Conservation (phyloP, 331 rosid genomes). For the Quercus tomentella region DNA sequence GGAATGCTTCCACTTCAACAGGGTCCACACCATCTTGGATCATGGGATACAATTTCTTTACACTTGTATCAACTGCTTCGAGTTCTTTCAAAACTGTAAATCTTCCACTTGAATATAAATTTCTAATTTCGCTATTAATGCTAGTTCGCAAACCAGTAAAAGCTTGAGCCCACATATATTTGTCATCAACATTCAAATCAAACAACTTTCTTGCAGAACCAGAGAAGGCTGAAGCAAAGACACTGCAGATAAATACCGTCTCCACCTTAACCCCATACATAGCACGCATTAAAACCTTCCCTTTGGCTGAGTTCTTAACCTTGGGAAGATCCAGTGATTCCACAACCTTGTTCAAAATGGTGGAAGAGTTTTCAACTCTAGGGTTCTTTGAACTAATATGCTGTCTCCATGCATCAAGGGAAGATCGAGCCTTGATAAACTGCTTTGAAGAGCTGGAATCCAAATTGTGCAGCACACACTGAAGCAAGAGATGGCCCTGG, state of each 20-base stretch:
- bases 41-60: constrained; percentile 46
- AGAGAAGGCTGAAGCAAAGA: constrained; percentile 62
- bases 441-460: constrained; percentile 47
- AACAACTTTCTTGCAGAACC: constrained; percentile 53
- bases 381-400: constrained; percentile 46
- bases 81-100: constrained; percentile 58
- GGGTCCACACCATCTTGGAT: constrained; percentile 42
- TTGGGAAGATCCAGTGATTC: constrained; percentile 77
- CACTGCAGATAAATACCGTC: constrained; percentile 67
- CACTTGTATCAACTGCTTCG: constrained; percentile 53
- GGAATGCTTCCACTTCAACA: constrained; percentile 18
- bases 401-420: constrained; percentile 66
- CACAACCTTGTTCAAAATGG: constrained; percentile 58
- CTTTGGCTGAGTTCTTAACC: constrained; percentile 89
- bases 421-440: constrained; percentile 46
- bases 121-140: constrained; percentile 65
- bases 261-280: constrained; percentile 82
- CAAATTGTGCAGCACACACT: constrained; percentile 55
- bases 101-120: constrained; percentile 32
- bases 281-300: constrained; percentile 89
- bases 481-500: constrained; percentile 64
- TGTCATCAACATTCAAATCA: constrained; percentile 42
- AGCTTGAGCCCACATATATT: constrained; percentile 63
- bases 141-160: constrained; percentile 44
- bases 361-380: constrained; percentile 58